Evolutionary conservation across 441 rosid species (phyloP).

Genomic region (Adansonia madagascariensis): DNA sequence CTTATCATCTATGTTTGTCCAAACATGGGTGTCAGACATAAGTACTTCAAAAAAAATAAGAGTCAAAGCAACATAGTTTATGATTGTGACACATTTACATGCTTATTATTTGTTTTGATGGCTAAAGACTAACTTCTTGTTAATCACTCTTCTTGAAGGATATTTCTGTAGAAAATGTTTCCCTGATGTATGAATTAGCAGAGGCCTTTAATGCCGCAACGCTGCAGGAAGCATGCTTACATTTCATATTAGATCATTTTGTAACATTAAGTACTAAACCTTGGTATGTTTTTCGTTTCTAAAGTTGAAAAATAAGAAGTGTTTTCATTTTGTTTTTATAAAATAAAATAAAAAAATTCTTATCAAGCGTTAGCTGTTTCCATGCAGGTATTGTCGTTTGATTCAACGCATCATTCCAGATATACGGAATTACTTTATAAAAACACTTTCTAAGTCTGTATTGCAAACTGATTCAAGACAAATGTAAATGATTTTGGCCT

Average conservation of each 20-base stretch:
- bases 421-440: conserved; percentile 47
- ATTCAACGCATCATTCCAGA: conserved; percentile 54
- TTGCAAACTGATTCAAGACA: too few species aligned
- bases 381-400: conserved; percentile 51
- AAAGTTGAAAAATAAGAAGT: neutral
- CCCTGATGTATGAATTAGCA: conserved; percentile 58
- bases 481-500: too few species aligned
- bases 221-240: conserved; percentile 57
- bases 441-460: conserved; percentile 41
- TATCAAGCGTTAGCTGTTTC: neutral
- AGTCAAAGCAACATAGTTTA: neutral
- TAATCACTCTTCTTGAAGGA: conserved; percentile 37
- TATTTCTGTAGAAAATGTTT: conserved; percentile 55
- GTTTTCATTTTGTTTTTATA: neutral
- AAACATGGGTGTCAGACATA: too few species aligned
- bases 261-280: conserved; percentile 45
- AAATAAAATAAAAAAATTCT: neutral
- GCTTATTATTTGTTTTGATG: neutral
- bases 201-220: conserved; percentile 59
- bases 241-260: conserved; percentile 56
- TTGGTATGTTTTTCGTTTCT: conserved; percentile 41
- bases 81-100: neutral
- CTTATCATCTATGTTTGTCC: neutral
- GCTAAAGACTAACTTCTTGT: neutral
- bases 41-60: too few species aligned